Base-by-base conservation (phyloP, 106 monocot species). In the Dioscorea dumetorum region DNA sequence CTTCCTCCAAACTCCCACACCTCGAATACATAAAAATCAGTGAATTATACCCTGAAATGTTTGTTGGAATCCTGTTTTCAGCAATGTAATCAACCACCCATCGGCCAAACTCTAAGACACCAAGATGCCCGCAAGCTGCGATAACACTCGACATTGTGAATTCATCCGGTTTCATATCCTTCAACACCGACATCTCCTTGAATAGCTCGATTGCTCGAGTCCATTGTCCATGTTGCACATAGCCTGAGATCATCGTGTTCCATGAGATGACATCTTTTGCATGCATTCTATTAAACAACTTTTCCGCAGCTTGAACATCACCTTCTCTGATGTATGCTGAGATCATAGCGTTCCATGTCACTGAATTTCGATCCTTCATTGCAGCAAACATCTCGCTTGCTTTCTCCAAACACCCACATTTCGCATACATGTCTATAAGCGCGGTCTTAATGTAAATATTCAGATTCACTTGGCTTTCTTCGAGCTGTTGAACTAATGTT, bases 201-300 rank as follows among this genome's bases (percentile, higher is more conserved):
- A 79, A 73, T n/a, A 79, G 57, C 24, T 67, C 54, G 21, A 79
- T 49, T 20, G 79, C 79, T 53, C 7, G 28, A 9, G 51, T 41
- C 79, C 79, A 79, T 22, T 69, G 56, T 8, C 73, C 73, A 58
- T 73, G 73, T 56, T 79, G 73, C 23, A 59, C 79, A 21, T 73
- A 73, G 2, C 79, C 73, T 9, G 79, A 79, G 73, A 79, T 68
- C 79, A 79, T 79, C 2, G 79, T 73, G 52, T 79, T 79, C 79
- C 79, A 79, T 24, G 79, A 73, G 28, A 79, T 32, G 23, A 73
- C 61, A 50, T 79, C 73, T 57, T 68, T 79, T n/a, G n/a, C n/a
- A n/a, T 61, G 73, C 79, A 73, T 79, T 20, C 4, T 69, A 48
- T 73, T 62, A 20, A 79, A 79, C 12, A 79, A 58, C 8, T 73